Evolutionary conservation across 768 basidiomycete species (phyloP).

Genomic region (Pholiota conissans): DNA sequence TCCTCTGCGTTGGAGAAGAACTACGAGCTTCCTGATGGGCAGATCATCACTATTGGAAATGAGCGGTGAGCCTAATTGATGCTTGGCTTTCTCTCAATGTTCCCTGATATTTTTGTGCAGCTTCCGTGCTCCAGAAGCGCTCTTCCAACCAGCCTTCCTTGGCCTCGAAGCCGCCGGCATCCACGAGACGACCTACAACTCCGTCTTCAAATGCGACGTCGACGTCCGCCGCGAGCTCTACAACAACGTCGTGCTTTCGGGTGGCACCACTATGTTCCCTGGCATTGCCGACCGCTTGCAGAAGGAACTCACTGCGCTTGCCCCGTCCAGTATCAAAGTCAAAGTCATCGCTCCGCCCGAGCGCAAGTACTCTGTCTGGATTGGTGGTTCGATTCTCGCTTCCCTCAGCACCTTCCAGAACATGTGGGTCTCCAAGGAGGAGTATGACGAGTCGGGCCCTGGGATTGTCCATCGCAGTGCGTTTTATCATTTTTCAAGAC

Average conservation of each 20-base stretch:
- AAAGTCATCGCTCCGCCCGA: conserved; percentile 94
- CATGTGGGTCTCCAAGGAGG: conserved; percentile 91
- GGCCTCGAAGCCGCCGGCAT: conserved; percentile 91
- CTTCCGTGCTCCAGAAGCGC: conserved; percentile 91
- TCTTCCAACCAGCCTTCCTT: conserved; percentile 91
- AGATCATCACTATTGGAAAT: conserved; percentile 94
- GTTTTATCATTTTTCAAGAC: conserved; percentile 6
- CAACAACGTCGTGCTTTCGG: conserved; percentile 85
- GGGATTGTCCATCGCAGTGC: conserved; percentile 54
- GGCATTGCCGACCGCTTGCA: conserved; percentile 97
- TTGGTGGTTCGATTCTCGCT: conserved; percentile 84
- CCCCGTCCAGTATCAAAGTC: conserved; percentile 92
- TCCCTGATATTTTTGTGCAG: too few relatives aligned
- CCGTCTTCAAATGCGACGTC: conserved; percentile 84
- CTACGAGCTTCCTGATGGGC: conserved; percentile 90
- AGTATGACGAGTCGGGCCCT: conserved; percentile 87
- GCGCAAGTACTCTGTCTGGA: conserved; percentile 96
- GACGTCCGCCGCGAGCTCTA: conserved; percentile 82
- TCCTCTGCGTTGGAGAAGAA: conserved; percentile 90
- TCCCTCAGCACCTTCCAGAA: conserved; percentile 97
- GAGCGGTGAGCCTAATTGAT: conserved; percentile 68
- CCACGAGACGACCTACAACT: conserved; percentile 86
- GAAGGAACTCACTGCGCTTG: conserved; percentile 85
- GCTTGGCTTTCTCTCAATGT: conserved; percentile 48
- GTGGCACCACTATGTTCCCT: conserved; percentile 95